Evolutionary conservation across 2,329 filamentous ascomycete species (phyloP).

Genomic region (Sclerotinia trifoliorum): DNA sequence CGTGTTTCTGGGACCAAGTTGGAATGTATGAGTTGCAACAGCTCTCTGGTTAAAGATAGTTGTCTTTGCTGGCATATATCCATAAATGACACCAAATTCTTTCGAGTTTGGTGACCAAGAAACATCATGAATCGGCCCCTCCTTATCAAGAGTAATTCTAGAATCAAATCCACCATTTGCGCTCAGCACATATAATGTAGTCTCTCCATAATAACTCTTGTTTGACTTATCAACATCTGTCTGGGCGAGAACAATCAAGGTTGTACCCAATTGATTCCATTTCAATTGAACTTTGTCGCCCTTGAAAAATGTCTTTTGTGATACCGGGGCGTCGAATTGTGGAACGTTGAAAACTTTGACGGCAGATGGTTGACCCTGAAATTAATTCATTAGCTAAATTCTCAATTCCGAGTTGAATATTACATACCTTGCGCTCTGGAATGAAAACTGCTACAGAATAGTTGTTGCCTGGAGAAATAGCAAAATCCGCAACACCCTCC

Average conservation of each 20-base stretch:
- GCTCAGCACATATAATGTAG: constrained; percentile 91
- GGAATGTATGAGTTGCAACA: constrained; percentile 78
- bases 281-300: constrained; percentile 98
- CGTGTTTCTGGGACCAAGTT: constrained; percentile 86
- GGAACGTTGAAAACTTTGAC: constrained; percentile 95
- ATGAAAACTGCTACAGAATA: constrained; percentile 93
- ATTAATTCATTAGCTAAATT: constrained; percentile 28
- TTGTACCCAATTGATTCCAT: constrained; percentile 93
- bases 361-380: constrained; percentile 84
- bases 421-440: constrained; percentile 83
- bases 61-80: constrained; percentile 98
- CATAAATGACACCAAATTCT: constrained; percentile 96
- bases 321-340: constrained; percentile 76
- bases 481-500: constrained; percentile 87
- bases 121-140: constrained; percentile 96
- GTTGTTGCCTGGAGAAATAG: constrained; percentile 83
- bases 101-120: constrained; percentile 98
- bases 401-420: not conserved
- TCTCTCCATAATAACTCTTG: constrained; percentile 99
- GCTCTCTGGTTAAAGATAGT: constrained; percentile 95
- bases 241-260: constrained; percentile 89
- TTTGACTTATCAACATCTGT: constrained; percentile 97
- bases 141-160: constrained; percentile 88
- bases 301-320: constrained; percentile 99
- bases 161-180: constrained; percentile 91